These are phyloP conservation scores for Orbilia javanica DNA, from an alignment of 2,329 filamentous ascomycete species.

Conservation along the genomic window DNA sequence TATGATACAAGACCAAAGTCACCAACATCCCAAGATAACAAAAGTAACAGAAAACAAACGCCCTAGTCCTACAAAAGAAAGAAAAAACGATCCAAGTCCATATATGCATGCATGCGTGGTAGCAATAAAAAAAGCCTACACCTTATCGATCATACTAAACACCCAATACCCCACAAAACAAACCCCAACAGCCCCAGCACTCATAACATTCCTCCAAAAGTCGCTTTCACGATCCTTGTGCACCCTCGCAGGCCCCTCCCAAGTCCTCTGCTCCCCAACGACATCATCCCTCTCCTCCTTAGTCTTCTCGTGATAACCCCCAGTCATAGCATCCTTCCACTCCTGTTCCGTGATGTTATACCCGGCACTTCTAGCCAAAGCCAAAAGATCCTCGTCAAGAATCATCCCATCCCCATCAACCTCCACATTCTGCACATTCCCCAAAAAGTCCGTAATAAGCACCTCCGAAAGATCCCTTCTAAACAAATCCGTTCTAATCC, in stretches of 20 bases:
- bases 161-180: slow-evolving; percentile 68
- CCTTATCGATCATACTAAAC: slow-evolving; percentile 50
- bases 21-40: not conserved
- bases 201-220: slow-evolving; percentile 71
- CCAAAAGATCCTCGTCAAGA: slow-evolving; percentile 79
- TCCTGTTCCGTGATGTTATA: slow-evolving; percentile 73
- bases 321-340: slow-evolving; percentile 67
- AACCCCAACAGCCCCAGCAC: slow-evolving; percentile 74
- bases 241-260: slow-evolving; percentile 56
- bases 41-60: too few relatives aligned
- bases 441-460: slow-evolving; percentile 95
- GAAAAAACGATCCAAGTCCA: not conserved
- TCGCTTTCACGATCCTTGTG: slow-evolving; percentile 61
- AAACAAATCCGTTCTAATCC: slow-evolving; percentile 95
- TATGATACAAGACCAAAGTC: slow-evolving; percentile 17
- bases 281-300: slow-evolving; percentile 61
- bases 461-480: slow-evolving; percentile 69
- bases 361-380: slow-evolving; percentile 75
- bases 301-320: slow-evolving; percentile 65
- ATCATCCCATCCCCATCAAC: slow-evolving; percentile 74
- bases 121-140: too few relatives aligned
- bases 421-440: slow-evolving; percentile 97
- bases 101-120: not conserved
- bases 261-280: slow-evolving; percentile 58
- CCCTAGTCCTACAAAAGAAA: slow-evolving; percentile 10